These are phyloP conservation scores for Termitomyces sp. DNA, from an alignment of 768 basidiomycete genomes.

Conservation along the genomic window DNA sequence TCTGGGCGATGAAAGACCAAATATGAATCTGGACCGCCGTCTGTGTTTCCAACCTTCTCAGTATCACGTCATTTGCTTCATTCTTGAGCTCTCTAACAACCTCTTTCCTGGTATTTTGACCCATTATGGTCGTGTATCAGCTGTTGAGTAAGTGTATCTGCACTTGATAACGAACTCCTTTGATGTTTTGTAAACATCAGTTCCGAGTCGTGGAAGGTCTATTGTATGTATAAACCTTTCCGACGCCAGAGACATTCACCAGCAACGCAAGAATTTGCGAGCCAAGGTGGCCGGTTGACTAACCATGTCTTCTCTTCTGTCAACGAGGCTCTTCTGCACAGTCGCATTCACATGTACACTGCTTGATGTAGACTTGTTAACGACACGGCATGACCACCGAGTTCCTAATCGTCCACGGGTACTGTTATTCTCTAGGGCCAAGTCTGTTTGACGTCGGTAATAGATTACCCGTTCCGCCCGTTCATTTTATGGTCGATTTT, in stretches of 20 bases:
- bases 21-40: not conserved
- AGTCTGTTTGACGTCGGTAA: no score
- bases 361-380: not conserved
- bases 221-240: no score
- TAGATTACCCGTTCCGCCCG: no score
- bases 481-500: no score
- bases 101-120: not conserved
- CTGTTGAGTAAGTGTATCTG: not conserved
- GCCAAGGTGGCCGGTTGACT: not conserved
- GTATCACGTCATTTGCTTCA: not conserved
- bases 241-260: no score
- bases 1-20: not conserved
- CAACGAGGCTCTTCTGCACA: not conserved
- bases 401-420: not conserved
- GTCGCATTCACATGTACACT: not conserved
- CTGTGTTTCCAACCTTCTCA: not conserved
- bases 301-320: not conserved
- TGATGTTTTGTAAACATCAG: not conserved
- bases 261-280: no score
- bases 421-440: no score
- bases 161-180: not conserved
- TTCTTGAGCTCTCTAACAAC: not conserved
- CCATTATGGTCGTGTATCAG: no score
- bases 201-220: no score
- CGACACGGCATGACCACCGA: not conserved